Base-by-base conservation (phyloP, 306 rosid genomes). In the Coriaria nepalensis region DNA sequence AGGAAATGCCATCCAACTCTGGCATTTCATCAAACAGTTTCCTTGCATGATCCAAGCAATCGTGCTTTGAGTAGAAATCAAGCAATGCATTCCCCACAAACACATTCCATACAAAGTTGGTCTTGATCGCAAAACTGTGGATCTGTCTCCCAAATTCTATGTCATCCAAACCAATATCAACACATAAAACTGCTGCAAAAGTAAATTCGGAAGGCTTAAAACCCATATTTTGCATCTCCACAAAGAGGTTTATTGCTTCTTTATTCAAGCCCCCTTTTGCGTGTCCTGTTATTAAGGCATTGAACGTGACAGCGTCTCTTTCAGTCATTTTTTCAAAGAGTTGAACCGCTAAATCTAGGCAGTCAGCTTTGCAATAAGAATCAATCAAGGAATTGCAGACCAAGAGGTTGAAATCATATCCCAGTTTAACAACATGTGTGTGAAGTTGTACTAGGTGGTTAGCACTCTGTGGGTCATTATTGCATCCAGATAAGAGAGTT, bases 41-140 rank as follows among this genome's bases (percentile, higher is more conserved):
- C 59, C 69, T 61, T 7, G 75, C 86, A 46, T 74, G 86, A 35
- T 44, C 59, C 50, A 76, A 50, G 15, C 43, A 53, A 48, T 74
- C 79, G 43, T 80, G 86, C 72, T 87, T 87, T 2, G 88, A 76
- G 59, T 87, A 87, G 75, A 76, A 87, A 59, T 87, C 88, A 6
- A 87, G 94, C 71, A 87, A 80, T 47, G 86, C 86, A 76, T 83
- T 83, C 47, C 88, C 93, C 66, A 83, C 83, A 64, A 87, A 87
- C 57, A 87, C 93, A 49, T 83, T 70, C 79, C 81, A 70, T 10
- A 64, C 74, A 47, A 76, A 80, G 48, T 73, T 72, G 37, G 78
- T 63, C 74, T 87, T 87, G 67, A 80, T 64, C 13, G 67, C 76
- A 59, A 66, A 54, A 62, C 86, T 55, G 10, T 83, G 96, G 68